Percentiles rank a stretch among this genome's conserved stretches.
phyloP scores from a whole-genome alignment of 2,329 filamentous ascomycete genomes.

The Geosmithia putterillii region DNA sequence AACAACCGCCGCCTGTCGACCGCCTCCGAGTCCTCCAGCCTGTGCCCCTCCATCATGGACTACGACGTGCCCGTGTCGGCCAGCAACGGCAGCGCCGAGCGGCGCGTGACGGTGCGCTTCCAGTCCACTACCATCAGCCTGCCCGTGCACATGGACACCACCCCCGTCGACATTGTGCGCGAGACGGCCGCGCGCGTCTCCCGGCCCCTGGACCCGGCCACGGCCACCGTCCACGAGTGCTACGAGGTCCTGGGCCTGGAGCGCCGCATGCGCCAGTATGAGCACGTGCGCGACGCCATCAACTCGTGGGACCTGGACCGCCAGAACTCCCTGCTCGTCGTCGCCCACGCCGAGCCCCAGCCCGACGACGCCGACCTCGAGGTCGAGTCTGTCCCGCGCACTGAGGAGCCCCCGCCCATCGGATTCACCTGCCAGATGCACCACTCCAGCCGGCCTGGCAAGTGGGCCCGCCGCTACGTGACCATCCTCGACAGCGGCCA shows the following conservation, averaged over 20 bases:
- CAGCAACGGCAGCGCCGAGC: conserved; percentile 54
- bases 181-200: conserved; percentile 52
- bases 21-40: background rate
- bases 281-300: conserved; percentile 75
- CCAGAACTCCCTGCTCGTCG: conserved; percentile 62
- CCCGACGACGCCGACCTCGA: conserved; percentile 52
- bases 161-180: conserved; percentile 58
- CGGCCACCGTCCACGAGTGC: conserved; percentile 64
- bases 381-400: conserved; percentile 46
- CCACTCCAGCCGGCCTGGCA: conserved; percentile 69
- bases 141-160: conserved; percentile 64
- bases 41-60: conserved; percentile 6
- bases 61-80: conserved; percentile 71
- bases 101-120: conserved; percentile 63
- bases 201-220: conserved; percentile 49
- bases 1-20: background rate
- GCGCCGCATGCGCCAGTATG: conserved; percentile 72
- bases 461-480: conserved; percentile 80
- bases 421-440: conserved; percentile 63
- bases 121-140: conserved; percentile 56
- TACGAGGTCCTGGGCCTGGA: conserved; percentile 69
- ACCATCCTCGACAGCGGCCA: conserved; percentile 67
- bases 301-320: conserved; percentile 84
- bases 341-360: conserved; percentile 38
- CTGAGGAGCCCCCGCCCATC: conserved; percentile 44